These are phyloP conservation scores for Smithsoniella earleae DNA, from an alignment of 163 green algal species.

Conservation along the genomic window DNA sequence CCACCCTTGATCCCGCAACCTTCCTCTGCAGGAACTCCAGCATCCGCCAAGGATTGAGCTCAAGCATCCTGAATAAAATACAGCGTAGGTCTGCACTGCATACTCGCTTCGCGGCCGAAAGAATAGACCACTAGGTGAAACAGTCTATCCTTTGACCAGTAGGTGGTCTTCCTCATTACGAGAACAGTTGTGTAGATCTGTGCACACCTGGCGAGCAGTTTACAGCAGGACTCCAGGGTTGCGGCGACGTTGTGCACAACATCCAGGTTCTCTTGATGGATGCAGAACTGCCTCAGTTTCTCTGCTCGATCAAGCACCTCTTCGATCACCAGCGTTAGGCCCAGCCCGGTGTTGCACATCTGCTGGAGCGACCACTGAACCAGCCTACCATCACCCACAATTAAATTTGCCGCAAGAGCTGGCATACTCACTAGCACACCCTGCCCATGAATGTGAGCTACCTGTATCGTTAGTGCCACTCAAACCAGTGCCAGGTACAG, in stretches of 20 bases:
- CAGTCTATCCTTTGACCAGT: too few relatives aligned
- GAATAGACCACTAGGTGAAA: background rate
- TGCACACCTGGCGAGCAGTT: background rate
- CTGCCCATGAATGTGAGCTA: background rate
- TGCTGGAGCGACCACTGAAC: constrained; percentile 10
- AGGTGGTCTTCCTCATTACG: too few relatives aligned
- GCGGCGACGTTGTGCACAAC: background rate
- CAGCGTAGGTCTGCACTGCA: background rate
- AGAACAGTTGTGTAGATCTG: too few relatives aligned
- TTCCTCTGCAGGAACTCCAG: background rate
- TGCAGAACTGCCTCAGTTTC: background rate
- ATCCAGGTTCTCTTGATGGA: background rate
- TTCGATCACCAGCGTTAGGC: constrained; percentile 2
- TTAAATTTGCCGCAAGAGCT: background rate
- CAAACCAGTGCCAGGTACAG: too few relatives aligned
- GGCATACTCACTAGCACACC: constrained; percentile 5
- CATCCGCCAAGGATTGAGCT: constrained; percentile 8
- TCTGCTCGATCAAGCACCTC: constrained; percentile 5
- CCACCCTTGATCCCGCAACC: background rate
- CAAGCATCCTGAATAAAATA: background rate
- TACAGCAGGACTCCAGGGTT: background rate
- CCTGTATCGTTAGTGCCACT: too few relatives aligned
- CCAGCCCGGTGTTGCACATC: background rate
- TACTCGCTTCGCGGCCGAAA: too few relatives aligned
- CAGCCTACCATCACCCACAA: background rate